Conservation (phyloP, 495 filamentous ascomycete species). For the Penicillium lividum region DNA sequence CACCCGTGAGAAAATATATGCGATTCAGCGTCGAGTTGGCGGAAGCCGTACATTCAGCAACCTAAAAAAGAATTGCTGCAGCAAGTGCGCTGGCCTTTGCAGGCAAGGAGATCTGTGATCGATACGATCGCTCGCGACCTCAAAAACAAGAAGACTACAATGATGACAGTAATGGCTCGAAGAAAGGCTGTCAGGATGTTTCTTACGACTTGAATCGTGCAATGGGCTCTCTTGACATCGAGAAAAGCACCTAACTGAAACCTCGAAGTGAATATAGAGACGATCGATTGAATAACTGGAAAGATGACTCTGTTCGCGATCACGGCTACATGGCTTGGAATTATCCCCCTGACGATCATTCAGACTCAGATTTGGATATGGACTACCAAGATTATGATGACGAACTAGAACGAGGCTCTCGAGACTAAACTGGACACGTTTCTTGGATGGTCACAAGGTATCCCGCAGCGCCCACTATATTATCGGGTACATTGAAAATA, state of each 20-base stretch:
- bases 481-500: conserved; percentile 11
- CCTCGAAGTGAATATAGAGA: conserved; percentile 14
- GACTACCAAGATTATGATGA: conserved; percentile 49
- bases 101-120: conserved; percentile 11
- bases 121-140: conserved; percentile 9
- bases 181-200: conserved; percentile 4
- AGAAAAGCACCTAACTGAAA: conserved; percentile 13
- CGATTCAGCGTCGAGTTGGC: conserved; percentile 9
- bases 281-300: conserved; percentile 6
- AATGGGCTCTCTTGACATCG: neutral
- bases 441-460: too few relatives aligned
- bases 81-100: conserved; percentile 8
- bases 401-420: conserved; percentile 46
- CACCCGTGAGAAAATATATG: conserved; percentile 4
- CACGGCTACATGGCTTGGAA: conserved; percentile 3
- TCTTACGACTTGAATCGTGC: neutral
- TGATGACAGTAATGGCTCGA: conserved; percentile 1
- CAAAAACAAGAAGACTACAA: conserved; percentile 2
- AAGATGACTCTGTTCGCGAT: neutral
- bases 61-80: conserved; percentile 7
- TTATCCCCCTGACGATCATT: conserved; percentile 28
- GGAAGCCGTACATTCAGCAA: conserved; percentile 3
- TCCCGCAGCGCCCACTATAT: too few relatives aligned
- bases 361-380: conserved; percentile 50
- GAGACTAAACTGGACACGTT: conserved; percentile 52